These are phyloP conservation scores for Osmanthus fragrans DNA, from an alignment of 257 asterid species.

Conservation along the genomic window DNA sequence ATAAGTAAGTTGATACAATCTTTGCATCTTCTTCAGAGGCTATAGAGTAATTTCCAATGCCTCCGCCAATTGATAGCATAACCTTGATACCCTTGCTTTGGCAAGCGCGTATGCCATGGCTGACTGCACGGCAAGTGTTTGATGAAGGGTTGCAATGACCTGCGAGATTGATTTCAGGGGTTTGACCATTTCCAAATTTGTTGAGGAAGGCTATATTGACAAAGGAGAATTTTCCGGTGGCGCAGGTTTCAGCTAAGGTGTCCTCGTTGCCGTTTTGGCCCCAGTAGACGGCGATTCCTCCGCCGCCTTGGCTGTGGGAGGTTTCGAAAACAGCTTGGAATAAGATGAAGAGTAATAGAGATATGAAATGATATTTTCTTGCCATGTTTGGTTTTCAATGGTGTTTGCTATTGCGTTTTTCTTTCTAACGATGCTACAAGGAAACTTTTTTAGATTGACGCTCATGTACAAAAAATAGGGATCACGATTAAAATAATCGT, in stretches of 20 bases:
- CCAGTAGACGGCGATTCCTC: slow-evolving; percentile 71
- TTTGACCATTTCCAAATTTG: slow-evolving; percentile 60
- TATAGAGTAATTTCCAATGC: slow-evolving; percentile 56
- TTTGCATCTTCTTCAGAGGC: slow-evolving; percentile 52
- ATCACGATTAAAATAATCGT: too few species aligned
- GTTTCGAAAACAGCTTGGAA: slow-evolving; percentile 24
- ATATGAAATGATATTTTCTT: slow-evolving; percentile 5
- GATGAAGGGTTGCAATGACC: slow-evolving; percentile 55
- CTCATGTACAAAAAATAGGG: too few species aligned
- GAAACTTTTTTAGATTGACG: too few species aligned
- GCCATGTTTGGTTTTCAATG: slow-evolving; percentile 27
- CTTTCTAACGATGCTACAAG: too few species aligned
- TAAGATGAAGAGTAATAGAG: slow-evolving; percentile 29
- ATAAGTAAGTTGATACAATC: slow-evolving; percentile 43
- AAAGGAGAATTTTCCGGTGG: slow-evolving; percentile 53
- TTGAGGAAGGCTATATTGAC: slow-evolving; percentile 64
- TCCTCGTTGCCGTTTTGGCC: slow-evolving; percentile 83
- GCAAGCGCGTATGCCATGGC: slow-evolving; percentile 48
- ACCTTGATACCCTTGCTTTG: slow-evolving; percentile 30
- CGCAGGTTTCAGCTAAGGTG: slow-evolving; percentile 60
- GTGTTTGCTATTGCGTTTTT: background rate
- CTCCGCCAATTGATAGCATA: slow-evolving; percentile 24
- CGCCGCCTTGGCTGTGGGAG: slow-evolving; percentile 19
- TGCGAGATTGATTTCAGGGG: slow-evolving; percentile 70
- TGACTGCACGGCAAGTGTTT: slow-evolving; percentile 40